These are phyloP conservation scores for Letharia columbiana DNA, from an alignment of 495 filamentous ascomycete species.

Conservation along the genomic window DNA sequence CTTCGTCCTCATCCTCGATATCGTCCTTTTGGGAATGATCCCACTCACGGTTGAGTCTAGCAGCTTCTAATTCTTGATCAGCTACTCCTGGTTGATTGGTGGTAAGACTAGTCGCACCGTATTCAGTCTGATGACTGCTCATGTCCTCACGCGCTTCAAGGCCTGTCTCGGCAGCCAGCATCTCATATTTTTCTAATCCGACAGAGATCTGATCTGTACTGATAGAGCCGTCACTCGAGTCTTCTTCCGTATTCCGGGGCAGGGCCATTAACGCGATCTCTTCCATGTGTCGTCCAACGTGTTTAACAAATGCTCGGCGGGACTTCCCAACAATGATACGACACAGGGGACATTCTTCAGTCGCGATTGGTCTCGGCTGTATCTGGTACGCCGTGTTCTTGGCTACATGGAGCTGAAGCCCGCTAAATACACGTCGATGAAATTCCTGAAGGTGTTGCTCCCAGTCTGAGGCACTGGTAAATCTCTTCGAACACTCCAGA, in stretches of 20 bases:
- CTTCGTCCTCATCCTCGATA: too few species aligned
- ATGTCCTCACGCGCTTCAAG: too few species aligned
- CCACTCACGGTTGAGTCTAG: too few species aligned
- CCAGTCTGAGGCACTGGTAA: background rate
- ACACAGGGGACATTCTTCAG: slow-evolving; percentile 3
- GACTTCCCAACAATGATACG: slow-evolving; percentile 5
- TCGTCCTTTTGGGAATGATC: too few species aligned
- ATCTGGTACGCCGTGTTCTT: background rate
- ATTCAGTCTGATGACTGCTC: too few species aligned
- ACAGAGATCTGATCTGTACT: background rate
- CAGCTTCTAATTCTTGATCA: too few species aligned
- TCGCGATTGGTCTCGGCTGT: background rate
- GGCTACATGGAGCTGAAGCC: background rate
- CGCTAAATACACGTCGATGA: background rate
- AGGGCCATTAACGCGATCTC: slow-evolving; percentile 25
- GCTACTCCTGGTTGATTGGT: too few species aligned
- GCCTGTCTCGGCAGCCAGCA: too few species aligned
- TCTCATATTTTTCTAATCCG: too few species aligned
- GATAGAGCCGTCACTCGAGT: background rate
- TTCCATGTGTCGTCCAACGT: slow-evolving; percentile 28
- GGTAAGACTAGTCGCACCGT: too few species aligned
- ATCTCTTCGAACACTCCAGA: background rate
- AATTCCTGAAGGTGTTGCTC: background rate
- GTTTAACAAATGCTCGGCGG: slow-evolving; percentile 21
- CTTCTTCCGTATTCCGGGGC: slow-evolving; percentile 14